Evolutionary conservation across 768 basidiomycete species (phyloP).

Genomic region (Lyophyllum decastes): DNA sequence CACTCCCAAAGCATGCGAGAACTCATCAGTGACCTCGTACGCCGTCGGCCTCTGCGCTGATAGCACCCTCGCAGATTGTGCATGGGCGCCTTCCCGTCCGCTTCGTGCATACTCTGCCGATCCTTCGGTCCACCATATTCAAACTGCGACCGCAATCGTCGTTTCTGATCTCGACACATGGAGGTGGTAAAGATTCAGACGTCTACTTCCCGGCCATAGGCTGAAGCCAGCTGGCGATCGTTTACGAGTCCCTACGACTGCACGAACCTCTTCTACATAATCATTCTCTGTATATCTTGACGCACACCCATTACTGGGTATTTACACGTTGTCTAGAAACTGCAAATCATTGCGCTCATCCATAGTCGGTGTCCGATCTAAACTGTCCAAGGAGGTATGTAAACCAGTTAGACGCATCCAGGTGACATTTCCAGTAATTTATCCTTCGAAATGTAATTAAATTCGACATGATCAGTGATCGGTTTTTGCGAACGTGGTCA

Average conservation of each 20-base stretch:
- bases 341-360: not conserved
- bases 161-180: conserved; percentile 18
- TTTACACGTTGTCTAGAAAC: not conserved
- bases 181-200: conserved; percentile 10
- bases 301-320: not conserved
- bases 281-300: not conserved
- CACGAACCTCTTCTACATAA: not conserved
- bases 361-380: not conserved
- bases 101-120: conserved; percentile 17
- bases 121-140: conserved; percentile 10
- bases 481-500: not conserved
- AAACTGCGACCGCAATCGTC: conserved; percentile 14
- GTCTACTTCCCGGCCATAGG: not conserved
- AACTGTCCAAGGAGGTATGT: not conserved
- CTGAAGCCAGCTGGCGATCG: not conserved
- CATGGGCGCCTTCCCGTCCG: conserved; percentile 11
- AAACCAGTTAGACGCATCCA: not conserved
- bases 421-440: no score
- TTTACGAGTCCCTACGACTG: conserved; percentile 3
- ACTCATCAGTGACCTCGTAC: conserved; percentile 12
- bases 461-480: not conserved
- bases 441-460: not conserved
- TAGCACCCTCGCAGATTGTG: conserved; percentile 6
- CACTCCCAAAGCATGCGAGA: conserved; percentile 7
- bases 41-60: conserved; percentile 14